phyloP scores from a whole-genome alignment of 805 yeast genomes.

The Sugiyamaella valdiviana region DNA sequence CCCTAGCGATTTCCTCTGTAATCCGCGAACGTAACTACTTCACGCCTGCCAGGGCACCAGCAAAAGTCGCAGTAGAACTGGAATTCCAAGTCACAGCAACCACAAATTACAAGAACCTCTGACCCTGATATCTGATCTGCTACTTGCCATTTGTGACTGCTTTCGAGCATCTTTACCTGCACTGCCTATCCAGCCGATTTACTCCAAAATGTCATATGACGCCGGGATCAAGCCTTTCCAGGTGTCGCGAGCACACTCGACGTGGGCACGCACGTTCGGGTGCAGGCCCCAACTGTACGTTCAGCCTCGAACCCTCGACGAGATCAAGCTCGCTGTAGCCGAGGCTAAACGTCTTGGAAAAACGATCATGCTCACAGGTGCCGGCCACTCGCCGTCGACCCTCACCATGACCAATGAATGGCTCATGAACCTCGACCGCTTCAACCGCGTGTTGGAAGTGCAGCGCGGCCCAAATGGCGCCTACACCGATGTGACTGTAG shows the following conservation, averaged over 20 bases:
- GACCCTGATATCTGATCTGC: no score
- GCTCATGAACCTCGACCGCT: constrained; percentile 78
- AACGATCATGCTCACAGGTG: constrained; percentile 79
- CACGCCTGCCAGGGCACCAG: no score
- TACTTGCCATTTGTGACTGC: no score
- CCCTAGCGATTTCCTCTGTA: no score
- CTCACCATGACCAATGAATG: constrained; percentile 83
- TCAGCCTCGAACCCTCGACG: constrained; percentile 69
- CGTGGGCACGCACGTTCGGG: constrained; percentile 89
- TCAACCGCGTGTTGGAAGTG: constrained; percentile 45
- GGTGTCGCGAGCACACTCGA: constrained; percentile 38
- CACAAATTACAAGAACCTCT: no score
- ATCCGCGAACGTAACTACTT: no score
- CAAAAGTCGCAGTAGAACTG: no score
- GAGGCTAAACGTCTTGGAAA: constrained; percentile 54
- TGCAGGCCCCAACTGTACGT: constrained; percentile 72
- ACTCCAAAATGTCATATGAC: not conserved
- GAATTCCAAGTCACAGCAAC: no score
- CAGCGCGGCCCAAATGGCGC: constrained; percentile 22
- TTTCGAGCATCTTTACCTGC: no score
- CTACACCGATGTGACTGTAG: constrained; percentile 86
- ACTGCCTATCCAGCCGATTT: no score
- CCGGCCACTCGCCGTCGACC: constrained; percentile 93
- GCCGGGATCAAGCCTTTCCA: not conserved
- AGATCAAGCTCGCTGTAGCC: constrained; percentile 59